Conservation (phyloP, 371 early-diverging fungal genomes). For the Rhizopus arrhizus region DNA sequence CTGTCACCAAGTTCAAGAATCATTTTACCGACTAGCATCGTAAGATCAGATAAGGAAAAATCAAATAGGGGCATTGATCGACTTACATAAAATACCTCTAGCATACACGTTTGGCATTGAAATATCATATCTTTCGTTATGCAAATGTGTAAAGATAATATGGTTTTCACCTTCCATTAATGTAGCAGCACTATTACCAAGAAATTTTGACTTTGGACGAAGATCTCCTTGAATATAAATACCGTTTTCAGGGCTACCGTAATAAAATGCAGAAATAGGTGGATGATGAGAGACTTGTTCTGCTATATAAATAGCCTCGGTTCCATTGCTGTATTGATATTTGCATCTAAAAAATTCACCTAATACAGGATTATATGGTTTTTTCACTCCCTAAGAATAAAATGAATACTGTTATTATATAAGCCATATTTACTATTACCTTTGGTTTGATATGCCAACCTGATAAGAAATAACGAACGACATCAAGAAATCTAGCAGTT, state of each 20-base stretch:
- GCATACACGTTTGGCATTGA: slow-evolving; percentile 65
- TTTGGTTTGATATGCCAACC: slow-evolving; percentile 96
- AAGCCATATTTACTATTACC: slow-evolving; percentile 42
- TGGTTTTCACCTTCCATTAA: slow-evolving; percentile 84
- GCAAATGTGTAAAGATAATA: slow-evolving; percentile 66
- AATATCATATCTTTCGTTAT: slow-evolving; percentile 77
- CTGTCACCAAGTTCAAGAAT: slow-evolving; percentile 88
- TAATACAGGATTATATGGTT: slow-evolving; percentile 79
- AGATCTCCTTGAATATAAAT: slow-evolving; percentile 82
- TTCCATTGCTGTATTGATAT: slow-evolving; percentile 71
- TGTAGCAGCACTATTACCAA: slow-evolving; percentile 91
- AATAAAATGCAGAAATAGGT: slow-evolving; percentile 86
- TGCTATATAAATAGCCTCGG: slow-evolving; percentile 78
- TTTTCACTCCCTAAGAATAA: slow-evolving; percentile 24
- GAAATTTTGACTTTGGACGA: slow-evolving; percentile 84
- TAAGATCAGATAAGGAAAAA: slow-evolving; percentile 1
- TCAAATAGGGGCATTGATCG: neutral
- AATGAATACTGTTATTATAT: neutral
- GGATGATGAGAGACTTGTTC: slow-evolving; percentile 97
- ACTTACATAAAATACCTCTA: slow-evolving; percentile 32
- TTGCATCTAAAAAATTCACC: slow-evolving; percentile 88
- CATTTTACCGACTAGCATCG: slow-evolving; percentile 79
- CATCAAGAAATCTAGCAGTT: slow-evolving; percentile 76
- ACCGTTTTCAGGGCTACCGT: slow-evolving; percentile 80
- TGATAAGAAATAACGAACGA: slow-evolving; percentile 85